Conservation (phyloP, 805 yeast species). For the Candida palmyrensis region DNA sequence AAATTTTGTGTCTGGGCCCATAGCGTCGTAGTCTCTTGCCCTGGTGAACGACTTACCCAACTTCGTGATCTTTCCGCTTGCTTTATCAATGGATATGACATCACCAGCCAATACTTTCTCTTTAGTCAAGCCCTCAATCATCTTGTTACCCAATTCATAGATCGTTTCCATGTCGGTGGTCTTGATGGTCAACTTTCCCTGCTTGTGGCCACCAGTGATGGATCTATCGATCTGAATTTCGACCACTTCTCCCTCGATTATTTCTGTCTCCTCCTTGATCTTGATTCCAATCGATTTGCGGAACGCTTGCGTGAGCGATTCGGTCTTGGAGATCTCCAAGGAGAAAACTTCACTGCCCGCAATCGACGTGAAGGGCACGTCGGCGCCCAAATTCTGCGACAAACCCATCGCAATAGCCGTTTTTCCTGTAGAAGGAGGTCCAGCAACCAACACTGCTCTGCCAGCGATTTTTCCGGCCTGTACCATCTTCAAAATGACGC, state of each 20-base stretch:
- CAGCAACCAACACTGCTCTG: conserved; percentile 90
- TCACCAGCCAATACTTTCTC: conserved; percentile 98
- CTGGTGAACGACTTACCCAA: conserved; percentile 94
- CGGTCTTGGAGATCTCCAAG: conserved; percentile 90
- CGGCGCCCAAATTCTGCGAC: conserved; percentile 64
- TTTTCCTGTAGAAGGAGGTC: conserved; percentile 98
- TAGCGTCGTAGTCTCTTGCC: conserved; percentile 96
- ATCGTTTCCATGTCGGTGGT: conserved; percentile 99
- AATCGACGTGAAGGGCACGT: conserved; percentile 92
- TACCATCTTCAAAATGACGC: conserved; percentile 87
- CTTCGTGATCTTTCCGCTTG: conserved; percentile 89
- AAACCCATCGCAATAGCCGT: conserved; percentile 97
- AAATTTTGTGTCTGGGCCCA: conserved; percentile 97
- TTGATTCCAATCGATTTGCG: conserved; percentile 93
- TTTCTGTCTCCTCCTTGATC: conserved; percentile 94
- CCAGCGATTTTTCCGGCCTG: conserved; percentile 96
- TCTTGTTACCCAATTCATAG: conserved; percentile 88
- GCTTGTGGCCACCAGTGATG: conserved; percentile 95
- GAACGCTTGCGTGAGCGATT: conserved; percentile 93
- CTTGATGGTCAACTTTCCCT: conserved; percentile 94
- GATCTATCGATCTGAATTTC: conserved; percentile 93
- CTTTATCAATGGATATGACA: conserved; percentile 91
- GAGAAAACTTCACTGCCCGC: conserved; percentile 94
- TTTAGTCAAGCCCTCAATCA: conserved; percentile 90
- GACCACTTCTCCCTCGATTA: conserved; percentile 98